Percentiles rank a stretch among this genome's conserved stretches.
Evolutionary conservation across 768 basidiomycete genomes (phyloP).

Genomic region (Lyophyllum semitale): DNA sequence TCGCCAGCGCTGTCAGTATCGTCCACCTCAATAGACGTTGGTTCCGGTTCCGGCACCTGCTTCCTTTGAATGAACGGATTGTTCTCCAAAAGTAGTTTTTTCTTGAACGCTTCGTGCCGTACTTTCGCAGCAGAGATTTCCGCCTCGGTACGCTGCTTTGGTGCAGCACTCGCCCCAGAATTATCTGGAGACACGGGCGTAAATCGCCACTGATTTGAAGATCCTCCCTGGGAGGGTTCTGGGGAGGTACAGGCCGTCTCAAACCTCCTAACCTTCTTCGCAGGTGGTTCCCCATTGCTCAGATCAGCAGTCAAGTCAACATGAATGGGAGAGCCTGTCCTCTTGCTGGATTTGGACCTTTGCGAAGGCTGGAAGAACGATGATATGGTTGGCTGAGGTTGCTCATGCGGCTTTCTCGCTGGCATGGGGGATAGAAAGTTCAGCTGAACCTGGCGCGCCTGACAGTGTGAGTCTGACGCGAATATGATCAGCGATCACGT

Average conservation of each 20-base stretch:
- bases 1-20: slow-evolving; percentile 35
- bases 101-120: slow-evolving; percentile 48
- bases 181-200: slow-evolving; percentile 32
- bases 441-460: slow-evolving; percentile 1
- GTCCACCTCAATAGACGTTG: slow-evolving; percentile 18
- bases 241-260: neutral
- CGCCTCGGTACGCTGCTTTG: slow-evolving; percentile 14
- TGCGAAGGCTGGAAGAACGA: slow-evolving; percentile 34
- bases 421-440: slow-evolving; percentile 11
- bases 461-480: neutral
- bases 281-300: slow-evolving; percentile 29
- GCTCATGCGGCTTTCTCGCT: slow-evolving; percentile 5
- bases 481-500: slow-evolving; percentile 20
- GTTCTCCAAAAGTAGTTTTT: slow-evolving; percentile 50
- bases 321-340: slow-evolving; percentile 11
- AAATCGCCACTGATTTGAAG: slow-evolving; percentile 46
- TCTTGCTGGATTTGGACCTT: slow-evolving; percentile 8
- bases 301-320: slow-evolving; percentile 55
- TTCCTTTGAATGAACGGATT: slow-evolving; percentile 32
- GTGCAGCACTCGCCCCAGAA: slow-evolving; percentile 6
- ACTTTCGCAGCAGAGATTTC: slow-evolving; percentile 24
- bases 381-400: slow-evolving; percentile 39
- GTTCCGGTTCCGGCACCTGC: slow-evolving; percentile 17
- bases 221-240: slow-evolving; percentile 1
- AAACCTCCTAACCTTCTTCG: slow-evolving; percentile 30